Base-by-base conservation (phyloP, 371 early-diverging fungal species). In the Rhizomucor miehei region DNA sequence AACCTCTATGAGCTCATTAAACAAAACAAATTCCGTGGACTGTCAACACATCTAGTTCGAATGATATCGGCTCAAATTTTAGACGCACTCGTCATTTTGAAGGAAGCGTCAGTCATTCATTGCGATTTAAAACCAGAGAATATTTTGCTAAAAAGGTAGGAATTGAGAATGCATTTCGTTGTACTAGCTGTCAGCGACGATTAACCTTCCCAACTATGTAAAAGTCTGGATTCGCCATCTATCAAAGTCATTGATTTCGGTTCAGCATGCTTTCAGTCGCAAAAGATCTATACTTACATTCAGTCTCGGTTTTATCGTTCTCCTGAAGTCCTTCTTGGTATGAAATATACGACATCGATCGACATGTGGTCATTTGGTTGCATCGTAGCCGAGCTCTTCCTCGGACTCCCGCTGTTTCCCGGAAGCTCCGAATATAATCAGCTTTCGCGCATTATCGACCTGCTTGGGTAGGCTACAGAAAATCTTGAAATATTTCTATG, bases 341-440 rank as follows among this genome's bases (percentile, higher is more conserved):
- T 89, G 56, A 73, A 80, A 1, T 99, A 99, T 66, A 87, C 84
- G 44, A 89, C 82, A 60, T 85, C 93, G 4, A 95, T 99, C 56
- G 99, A 99, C 73, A 95, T 99, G 87, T 99, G 99, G 99, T 90
- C 91, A 36, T 73, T 99, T 38, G 99, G 99, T 0, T 99, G 99
- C 69, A 99, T 99, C 40, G 54, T 57, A 36, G 94, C 91, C 20
- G 99, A 99, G 64, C 77, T 99, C 25, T 86, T 89, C 55, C 83
- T 91, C 2, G 94, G 93, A 0, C 81, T 92, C 52, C 99, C 98
- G 6, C 67, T 99, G 25, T 98, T 99, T 63, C 98, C 99, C 0
- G 99, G 98, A 11, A 94, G 93, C 60, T 92, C 95, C 57, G 98
- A 99, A 71, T 87, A 88, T 54, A 97, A 99, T 58, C 96, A 97